Percentiles rank a stretch among this genome's conserved stretches.
phyloP scores from a whole-genome alignment of 164 flowering plant species.

The Houttuynia cordata region DNA sequence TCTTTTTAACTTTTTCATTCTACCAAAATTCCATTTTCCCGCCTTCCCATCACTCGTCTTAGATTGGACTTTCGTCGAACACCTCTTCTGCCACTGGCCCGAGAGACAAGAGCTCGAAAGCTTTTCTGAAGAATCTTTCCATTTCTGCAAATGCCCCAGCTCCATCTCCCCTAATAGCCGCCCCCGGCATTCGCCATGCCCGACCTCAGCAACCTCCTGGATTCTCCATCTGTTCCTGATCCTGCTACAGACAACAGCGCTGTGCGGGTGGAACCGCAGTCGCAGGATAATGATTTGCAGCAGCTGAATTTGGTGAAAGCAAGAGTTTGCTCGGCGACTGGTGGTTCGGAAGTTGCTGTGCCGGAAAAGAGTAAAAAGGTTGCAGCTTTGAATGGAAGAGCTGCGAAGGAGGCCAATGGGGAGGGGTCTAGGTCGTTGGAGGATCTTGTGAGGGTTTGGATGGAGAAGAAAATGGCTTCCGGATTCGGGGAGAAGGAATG shows the following conservation, averaged over 20 bases:
- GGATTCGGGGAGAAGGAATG: conserved; percentile 21
- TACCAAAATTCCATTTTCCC: conserved; percentile 4
- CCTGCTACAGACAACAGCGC: conserved; percentile 2
- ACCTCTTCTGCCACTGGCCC: background rate
- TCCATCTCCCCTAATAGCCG: background rate
- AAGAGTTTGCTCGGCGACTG: conserved; percentile 4
- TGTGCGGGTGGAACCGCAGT: conserved; percentile 10
- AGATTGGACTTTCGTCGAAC: background rate
- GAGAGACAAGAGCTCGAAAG: background rate
- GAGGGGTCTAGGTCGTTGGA: conserved; percentile 9
- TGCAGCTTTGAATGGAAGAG: background rate
- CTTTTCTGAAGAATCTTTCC: background rate
- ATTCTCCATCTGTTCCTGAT: conserved; percentile 12
- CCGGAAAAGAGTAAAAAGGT: conserved; percentile 9
- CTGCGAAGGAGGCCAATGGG: conserved; percentile 13
- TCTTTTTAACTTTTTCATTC: too few species aligned
- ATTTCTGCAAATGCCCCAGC: background rate
- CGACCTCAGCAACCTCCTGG: conserved; percentile 19
- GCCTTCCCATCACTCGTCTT: background rate
- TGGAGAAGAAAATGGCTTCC: conserved; percentile 14
- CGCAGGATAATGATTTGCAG: conserved; percentile 9
- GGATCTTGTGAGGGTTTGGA: conserved; percentile 16
- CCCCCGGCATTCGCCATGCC: conserved; percentile 10
- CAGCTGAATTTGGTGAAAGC: conserved; percentile 1
- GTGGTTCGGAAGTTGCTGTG: conserved; percentile 7